Evolutionary conservation across 805 yeast species (phyloP), one percentile per base, ranked within the genome.

Genomic region (Lipomyces mesembrius): DNA sequence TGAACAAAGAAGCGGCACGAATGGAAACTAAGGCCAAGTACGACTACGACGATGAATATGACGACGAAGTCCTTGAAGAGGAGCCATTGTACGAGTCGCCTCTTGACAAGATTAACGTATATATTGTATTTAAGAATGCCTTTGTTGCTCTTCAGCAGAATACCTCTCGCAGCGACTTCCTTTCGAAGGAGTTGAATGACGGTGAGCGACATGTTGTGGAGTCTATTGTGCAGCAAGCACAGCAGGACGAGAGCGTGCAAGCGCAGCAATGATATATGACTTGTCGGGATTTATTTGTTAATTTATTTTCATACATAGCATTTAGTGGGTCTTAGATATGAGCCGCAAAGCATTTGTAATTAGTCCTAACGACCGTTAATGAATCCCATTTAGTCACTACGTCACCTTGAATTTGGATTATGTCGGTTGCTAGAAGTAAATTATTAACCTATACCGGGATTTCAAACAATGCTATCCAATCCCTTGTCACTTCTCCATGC

Each of bases 1-100:
- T 69, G 59, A 51, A 55, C 27, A 63, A 68, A 54, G 67, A 69
- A 53, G 68, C 71, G 17, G 37, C 29, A 25, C 61, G 66, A 8
- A 14, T 69, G 49, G 63, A 58, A 27, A 49, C 29, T 37, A 58
- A 56, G 54, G 52, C 46, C 11, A 29, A 49, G 52, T 17, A 57
- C 9, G 34, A 29, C 6, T 57, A 54, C 39, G 60, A 46, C 5
- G 62, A 58, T 22, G 66, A 56, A n/a, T 56, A 78, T 74, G 67
- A 78, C 76, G 75, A 71, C 22, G 77, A 72, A 5, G 75, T 46
- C n/a, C 82, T 90, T 57, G 87, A 88, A 57, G 98, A 93, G 74
- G 97, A 90, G 75, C 87, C 97, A 9, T 81, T 90, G 75, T 85
- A 90, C 32, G 89, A 88, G 71, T 89, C 94, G 0, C 88, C 96